Percentiles rank a stretch among this genome's conserved stretches.
Evolutionary conservation across 176 grass and related monocot species (phyloP).

Genomic region (Aegilops umbellulata): DNA sequence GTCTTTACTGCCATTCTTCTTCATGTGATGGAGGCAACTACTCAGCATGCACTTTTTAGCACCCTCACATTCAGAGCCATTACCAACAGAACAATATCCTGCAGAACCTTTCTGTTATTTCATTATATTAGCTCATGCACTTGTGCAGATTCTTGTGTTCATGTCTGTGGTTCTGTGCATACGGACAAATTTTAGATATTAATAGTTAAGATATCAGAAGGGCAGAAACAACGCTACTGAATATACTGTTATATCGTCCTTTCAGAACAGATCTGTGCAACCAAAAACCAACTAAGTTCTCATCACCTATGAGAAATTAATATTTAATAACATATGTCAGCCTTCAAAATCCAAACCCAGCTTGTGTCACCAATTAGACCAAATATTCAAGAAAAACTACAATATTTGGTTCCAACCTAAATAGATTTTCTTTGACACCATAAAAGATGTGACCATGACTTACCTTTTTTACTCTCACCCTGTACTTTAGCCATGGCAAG

Average conservation of each 20-base stretch:
- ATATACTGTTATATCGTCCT: no score
- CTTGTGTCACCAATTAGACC: background rate
- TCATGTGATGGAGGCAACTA: conserved; percentile 3
- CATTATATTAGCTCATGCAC: background rate
- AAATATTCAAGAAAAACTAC: conserved; percentile 16
- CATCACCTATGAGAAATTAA: background rate
- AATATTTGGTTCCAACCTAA: background rate
- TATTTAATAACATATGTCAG: background rate
- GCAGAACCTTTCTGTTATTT: background rate
- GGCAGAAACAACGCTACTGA: no score
- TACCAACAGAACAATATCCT: conserved; percentile 2
- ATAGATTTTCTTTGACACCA: conserved; percentile 8
- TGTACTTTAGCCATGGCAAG: conserved; percentile 99
- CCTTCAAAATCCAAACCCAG: conserved; percentile 15
- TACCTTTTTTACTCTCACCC: conserved; percentile 95
- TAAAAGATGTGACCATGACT: conserved; percentile 1
- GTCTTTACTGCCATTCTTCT: background rate
- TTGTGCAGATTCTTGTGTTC: background rate
- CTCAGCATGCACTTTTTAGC: background rate
- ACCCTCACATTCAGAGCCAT: conserved; percentile 4
- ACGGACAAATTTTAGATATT: background rate
- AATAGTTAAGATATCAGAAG: background rate
- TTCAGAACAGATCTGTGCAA: background rate
- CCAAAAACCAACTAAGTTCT: background rate
- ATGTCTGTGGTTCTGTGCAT: conserved; percentile 6